These are phyloP conservation scores for Aspergillus sp. DNA, from an alignment of 2,329 filamentous ascomycete species.

Conservation along the genomic window DNA sequence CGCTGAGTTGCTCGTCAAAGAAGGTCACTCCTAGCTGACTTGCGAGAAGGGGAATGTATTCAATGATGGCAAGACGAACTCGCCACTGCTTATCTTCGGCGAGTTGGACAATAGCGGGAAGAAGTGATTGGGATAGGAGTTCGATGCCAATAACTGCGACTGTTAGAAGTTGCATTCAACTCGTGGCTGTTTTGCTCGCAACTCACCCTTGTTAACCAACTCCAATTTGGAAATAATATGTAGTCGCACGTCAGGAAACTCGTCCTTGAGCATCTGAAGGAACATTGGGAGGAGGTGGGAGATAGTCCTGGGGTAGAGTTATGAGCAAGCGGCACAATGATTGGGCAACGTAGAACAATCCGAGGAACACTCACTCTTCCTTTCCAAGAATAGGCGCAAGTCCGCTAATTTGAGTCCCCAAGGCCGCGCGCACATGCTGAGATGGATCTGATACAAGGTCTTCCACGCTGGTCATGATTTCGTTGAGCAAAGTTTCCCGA, in stretches of 20 bases:
- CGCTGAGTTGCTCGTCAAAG: constrained; percentile 96
- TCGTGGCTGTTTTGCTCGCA: background rate
- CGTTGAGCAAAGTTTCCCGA: constrained; percentile 81
- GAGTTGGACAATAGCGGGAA: constrained; percentile 94
- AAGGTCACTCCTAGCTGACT: constrained; percentile 95
- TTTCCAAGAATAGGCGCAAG: constrained; percentile 96
- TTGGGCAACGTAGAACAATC: background rate
- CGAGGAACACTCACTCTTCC: constrained; percentile 70
- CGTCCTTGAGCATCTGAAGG: constrained; percentile 98
- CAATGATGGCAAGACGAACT: constrained; percentile 95
- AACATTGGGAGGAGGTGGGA: constrained; percentile 98
- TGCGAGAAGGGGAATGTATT: constrained; percentile 95
- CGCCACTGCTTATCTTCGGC: constrained; percentile 99
- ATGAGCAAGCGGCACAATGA: constrained; percentile 3
- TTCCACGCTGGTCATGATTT: constrained; percentile 95
- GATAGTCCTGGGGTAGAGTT: constrained; percentile 68
- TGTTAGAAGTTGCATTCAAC: background rate
- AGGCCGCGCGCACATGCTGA: constrained; percentile 91
- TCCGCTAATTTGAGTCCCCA: constrained; percentile 95
- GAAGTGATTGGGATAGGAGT: constrained; percentile 89
- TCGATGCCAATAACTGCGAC: constrained; percentile 90
- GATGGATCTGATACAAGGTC: constrained; percentile 94
- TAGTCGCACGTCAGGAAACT: constrained; percentile 94
- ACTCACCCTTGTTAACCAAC: constrained; percentile 86
- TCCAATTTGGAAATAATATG: constrained; percentile 99